Evolutionary conservation across 495 filamentous ascomycete genomes (phyloP).

Genomic region (Physcia stellaris): DNA sequence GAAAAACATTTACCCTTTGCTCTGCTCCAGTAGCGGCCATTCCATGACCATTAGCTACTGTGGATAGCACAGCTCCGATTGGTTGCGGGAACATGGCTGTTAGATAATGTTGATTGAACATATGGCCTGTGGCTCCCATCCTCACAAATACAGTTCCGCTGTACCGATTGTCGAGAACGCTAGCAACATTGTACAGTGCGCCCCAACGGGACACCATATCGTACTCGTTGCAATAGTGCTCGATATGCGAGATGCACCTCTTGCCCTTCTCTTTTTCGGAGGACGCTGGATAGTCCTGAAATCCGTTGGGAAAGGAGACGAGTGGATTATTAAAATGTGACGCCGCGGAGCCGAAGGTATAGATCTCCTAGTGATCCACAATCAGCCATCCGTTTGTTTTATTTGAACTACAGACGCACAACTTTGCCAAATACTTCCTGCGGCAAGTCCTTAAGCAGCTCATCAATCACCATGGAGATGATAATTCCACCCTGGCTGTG

Average conservation of each 20-base stretch:
- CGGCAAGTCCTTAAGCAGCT: slow-evolving; percentile 63
- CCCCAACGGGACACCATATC: slow-evolving; percentile 72
- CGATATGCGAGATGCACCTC: slow-evolving; percentile 53
- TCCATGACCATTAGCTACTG: slow-evolving; percentile 18
- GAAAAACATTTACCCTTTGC: neutral
- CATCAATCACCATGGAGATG: slow-evolving; percentile 60
- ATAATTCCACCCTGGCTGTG: slow-evolving; percentile 80
- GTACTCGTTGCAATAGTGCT: slow-evolving; percentile 68
- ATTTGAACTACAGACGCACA: neutral
- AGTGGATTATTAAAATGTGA: slow-evolving; percentile 83
- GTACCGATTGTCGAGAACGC: slow-evolving; percentile 37
- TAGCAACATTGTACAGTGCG: slow-evolving; percentile 34
- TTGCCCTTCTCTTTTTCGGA: too few relatives aligned
- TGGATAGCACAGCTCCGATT: neutral
- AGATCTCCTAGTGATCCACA: slow-evolving; percentile 48
- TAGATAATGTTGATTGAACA: slow-evolving; percentile 71
- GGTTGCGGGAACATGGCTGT: slow-evolving; percentile 56
- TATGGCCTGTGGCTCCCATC: slow-evolving; percentile 47
- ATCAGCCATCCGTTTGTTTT: neutral
- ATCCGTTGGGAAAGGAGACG: slow-evolving; percentile 10
- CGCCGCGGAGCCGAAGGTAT: slow-evolving; percentile 74
- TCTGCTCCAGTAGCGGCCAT: neutral
- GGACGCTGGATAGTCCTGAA: slow-evolving; percentile 6
- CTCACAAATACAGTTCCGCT: slow-evolving; percentile 65
- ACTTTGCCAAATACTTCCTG: slow-evolving; percentile 51